Evolutionary conservation across 2,329 filamentous ascomycete species (phyloP).

Genomic region (Pestalotiopsis sp.): DNA sequence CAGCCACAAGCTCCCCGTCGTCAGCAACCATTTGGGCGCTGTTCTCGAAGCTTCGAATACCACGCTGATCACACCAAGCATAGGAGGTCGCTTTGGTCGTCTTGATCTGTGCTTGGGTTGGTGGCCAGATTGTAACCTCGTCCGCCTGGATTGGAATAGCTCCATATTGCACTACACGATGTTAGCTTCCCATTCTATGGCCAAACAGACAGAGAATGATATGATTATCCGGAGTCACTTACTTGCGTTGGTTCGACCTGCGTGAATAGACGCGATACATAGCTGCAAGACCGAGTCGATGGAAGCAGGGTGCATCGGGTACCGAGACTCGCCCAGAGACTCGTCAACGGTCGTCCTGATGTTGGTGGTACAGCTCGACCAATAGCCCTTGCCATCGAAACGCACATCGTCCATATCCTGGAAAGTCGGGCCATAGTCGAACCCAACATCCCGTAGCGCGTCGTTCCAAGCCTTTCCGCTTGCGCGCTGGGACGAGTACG

Average conservation of each 20-base stretch:
- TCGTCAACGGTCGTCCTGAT: conserved; percentile 19
- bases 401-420: conserved; percentile 32
- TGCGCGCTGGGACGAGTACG: conserved; percentile 24
- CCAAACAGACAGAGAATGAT: too few species aligned
- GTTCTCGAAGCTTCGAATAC: conserved; percentile 22
- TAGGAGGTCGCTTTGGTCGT: conserved; percentile 19
- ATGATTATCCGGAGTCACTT: too few species aligned
- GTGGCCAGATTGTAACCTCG: conserved; percentile 26
- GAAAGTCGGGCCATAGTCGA: conserved; percentile 41
- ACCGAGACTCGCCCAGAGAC: conserved; percentile 34
- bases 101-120: conserved; percentile 14
- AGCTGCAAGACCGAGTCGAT: conserved; percentile 40
- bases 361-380: conserved; percentile 27
- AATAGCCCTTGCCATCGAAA: conserved; percentile 25
- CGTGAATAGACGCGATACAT: conserved; percentile 30
- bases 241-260: conserved; percentile 25
- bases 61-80: conserved; percentile 20
- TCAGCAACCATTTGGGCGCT: conserved; percentile 23
- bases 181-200: too few species aligned
- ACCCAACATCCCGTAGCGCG: conserved; percentile 35
- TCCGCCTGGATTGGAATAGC: conserved; percentile 31
- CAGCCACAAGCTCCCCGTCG: conserved; percentile 27
- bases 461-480: conserved; percentile 32
- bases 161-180: conserved; percentile 24
- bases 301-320: conserved; percentile 39